Percentiles rank a stretch among this genome's conserved stretches.
Evolutionary conservation across 208 protist genomes (phyloP).

Genomic region (Angomonas deanei): DNA sequence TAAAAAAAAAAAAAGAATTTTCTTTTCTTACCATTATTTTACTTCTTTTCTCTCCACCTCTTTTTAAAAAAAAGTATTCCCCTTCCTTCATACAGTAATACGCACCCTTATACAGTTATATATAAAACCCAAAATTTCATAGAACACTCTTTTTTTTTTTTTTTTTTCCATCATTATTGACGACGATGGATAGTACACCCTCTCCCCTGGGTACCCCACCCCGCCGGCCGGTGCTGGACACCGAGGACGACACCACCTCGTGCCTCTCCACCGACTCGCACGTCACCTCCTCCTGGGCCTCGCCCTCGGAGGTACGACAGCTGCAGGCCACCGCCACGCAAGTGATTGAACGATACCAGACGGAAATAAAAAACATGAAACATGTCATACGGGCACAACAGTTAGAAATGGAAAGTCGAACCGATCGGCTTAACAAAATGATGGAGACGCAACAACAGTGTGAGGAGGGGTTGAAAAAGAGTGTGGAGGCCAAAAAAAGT

Average conservation of each 20-base stretch:
- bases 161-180: background rate
- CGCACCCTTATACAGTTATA: too few relatives aligned
- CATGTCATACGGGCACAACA: conserved; percentile 12
- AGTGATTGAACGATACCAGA: conserved; percentile 28
- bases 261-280: background rate
- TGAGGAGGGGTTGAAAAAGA: conserved; percentile 18
- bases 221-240: background rate
- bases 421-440: conserved; percentile 12
- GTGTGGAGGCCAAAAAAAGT: conserved; percentile 19
- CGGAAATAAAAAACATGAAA: conserved; percentile 23
- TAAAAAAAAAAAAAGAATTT: background rate
- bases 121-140: too few relatives aligned
- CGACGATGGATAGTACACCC: background rate
- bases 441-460: conserved; percentile 36
- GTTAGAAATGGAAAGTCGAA: conserved; percentile 13
- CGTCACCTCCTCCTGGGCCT: conserved; percentile 47
- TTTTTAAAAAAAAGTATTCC: conserved; percentile 3
- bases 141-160: too few relatives aligned
- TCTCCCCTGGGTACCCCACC: background rate
- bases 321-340: conserved; percentile 34
- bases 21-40: background rate
- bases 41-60: background rate
- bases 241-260: background rate
- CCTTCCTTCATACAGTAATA: too few relatives aligned
- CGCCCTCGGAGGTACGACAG: conserved; percentile 63